These are phyloP conservation scores for Jasminum sambac DNA, from an alignment of 257 asterid genomes.

Conservation along the genomic window DNA sequence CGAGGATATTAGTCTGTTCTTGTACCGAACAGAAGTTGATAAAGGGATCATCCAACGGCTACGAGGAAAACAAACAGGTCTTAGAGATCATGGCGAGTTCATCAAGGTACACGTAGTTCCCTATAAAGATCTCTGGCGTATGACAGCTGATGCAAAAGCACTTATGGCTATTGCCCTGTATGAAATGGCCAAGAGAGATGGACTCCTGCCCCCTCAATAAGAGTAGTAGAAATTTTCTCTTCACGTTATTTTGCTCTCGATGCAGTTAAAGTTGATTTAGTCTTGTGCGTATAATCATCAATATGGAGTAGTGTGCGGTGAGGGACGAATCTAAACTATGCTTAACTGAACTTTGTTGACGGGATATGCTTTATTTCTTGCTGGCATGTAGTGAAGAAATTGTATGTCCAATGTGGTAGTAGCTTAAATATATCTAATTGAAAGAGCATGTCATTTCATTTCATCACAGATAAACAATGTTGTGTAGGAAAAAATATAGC, in stretches of 20 bases:
- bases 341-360: neutral
- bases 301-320: neutral
- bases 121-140: constrained; percentile 69
- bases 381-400: no score
- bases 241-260: neutral
- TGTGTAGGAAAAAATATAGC: neutral
- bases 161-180: constrained; percentile 73
- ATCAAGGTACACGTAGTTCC: constrained; percentile 81
- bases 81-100: constrained; percentile 82
- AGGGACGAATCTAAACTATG: neutral
- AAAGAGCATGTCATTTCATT: constrained; percentile 9
- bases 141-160: constrained; percentile 84
- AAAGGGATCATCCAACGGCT: constrained; percentile 58
- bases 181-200: constrained; percentile 83
- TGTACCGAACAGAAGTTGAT: constrained; percentile 66
- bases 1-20: constrained; percentile 71
- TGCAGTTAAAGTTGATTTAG: neutral
- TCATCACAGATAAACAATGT: neutral
- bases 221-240: constrained; percentile 16
- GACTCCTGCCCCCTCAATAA: constrained; percentile 43
- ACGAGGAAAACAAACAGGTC: constrained; percentile 82
- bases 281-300: neutral
- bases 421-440: neutral
- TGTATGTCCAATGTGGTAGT: no score
- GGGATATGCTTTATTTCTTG: no score